Evolutionary conservation across 2,329 filamentous ascomycete species (phyloP), one percentile per base, ranked within the genome.

Genomic region (Penicillium sp.): DNA sequence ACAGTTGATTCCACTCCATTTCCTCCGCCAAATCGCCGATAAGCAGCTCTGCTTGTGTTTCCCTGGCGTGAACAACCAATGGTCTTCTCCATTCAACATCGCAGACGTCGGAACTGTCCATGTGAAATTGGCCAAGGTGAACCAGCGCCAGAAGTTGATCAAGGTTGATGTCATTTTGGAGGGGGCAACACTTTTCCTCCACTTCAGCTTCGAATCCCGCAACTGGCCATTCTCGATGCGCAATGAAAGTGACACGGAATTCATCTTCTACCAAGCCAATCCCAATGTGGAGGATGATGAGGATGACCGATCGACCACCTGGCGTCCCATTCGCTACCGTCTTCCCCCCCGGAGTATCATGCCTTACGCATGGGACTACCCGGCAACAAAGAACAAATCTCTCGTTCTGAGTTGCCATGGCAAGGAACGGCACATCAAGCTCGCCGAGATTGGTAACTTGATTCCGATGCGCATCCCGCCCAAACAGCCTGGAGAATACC

Each of bases 361-460:
- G 93, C 93, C 95, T 0, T 98, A 98, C 64, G 92, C 93, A 1
- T 98, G 93, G 93, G 95, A 98, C 66, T 98, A 95, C 72, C 95
- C 93, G 1, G 92, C 93, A 1, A 91, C 90, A n/a, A 96, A 95
- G 73, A 87, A 89, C 72, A 95, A 93, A 63, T 93, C 96, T 67
- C 81, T 98, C 33, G 83, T 97, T 43, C 83, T 98, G 65, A 84
- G 78, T 46, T 86, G 86, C 6, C 83, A 86, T 62, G 84, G 84
- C 53, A 89, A 86, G 64, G 90, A 96, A 66, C 81, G 93, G 27
- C 89, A 96, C 64, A 87, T 98, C 66, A 96, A 95, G 69, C 79
- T 98, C 57, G 89, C 92, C 2, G 93, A 98, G 67, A 98, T 98
- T 63, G 93, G 93, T 23, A 96, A 96, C 59, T 78, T 95, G 60